Conservation (phyloP, 1,139 yeast species). For the Pichiaceae sp. region DNA sequence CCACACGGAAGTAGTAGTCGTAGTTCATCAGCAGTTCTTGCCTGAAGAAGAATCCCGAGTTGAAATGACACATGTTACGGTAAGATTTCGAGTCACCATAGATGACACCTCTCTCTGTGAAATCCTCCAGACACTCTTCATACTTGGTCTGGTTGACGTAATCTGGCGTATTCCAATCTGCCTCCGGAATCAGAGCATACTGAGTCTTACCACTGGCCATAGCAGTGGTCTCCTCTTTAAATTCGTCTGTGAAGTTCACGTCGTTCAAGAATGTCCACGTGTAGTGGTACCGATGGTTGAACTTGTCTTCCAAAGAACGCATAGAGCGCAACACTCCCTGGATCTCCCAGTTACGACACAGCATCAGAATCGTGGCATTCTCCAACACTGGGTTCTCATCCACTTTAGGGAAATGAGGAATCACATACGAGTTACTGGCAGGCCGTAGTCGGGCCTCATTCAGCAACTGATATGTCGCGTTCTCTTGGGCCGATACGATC, state of each 20-base stretch:
- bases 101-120: conserved; percentile 52
- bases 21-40: conserved; percentile 59
- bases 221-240: conserved; percentile 57
- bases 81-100: conserved; percentile 77
- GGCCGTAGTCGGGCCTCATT: conserved; percentile 19
- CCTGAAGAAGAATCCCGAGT: conserved; percentile 74
- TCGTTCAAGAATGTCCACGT: conserved; percentile 92
- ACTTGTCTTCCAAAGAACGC: conserved; percentile 55
- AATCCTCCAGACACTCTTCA: conserved; percentile 41
- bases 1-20: conserved; percentile 91
- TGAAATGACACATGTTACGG: conserved; percentile 76
- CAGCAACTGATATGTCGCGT: conserved; percentile 8
- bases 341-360: conserved; percentile 51
- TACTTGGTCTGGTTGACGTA: conserved; percentile 37
- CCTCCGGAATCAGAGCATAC: conserved; percentile 57
- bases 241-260: conserved; percentile 63
- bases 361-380: conserved; percentile 62
- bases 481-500: conserved; percentile 1
- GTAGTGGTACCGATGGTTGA: conserved; percentile 57
- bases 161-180: conserved; percentile 63
- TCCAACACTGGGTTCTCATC: conserved; percentile 23
- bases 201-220: conserved; percentile 81
- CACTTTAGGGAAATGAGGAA: conserved; percentile 12
- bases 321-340: conserved; percentile 39
- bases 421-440: conserved; percentile 21